Evolutionary conservation across 2,329 filamentous ascomycete genomes (phyloP).

Genomic region (Pezicula rhizophila): DNA sequence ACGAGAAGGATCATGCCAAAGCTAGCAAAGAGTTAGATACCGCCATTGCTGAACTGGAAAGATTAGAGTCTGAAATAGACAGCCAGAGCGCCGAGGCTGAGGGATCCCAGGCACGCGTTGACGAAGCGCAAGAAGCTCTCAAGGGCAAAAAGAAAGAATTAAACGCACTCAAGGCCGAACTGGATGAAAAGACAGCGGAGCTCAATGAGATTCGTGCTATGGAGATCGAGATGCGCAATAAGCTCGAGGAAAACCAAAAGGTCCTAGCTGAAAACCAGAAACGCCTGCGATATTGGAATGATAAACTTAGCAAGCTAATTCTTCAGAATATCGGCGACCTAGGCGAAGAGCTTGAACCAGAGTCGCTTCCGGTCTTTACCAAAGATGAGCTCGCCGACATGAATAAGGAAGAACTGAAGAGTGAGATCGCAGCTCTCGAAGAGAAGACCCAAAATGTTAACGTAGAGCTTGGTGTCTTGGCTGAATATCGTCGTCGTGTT

Average conservation of each 20-base stretch:
- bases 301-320: conserved; percentile 78
- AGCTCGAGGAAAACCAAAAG: conserved; percentile 94
- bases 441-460: conserved; percentile 77
- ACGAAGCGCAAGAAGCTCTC: conserved; percentile 76
- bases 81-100: conserved; percentile 72
- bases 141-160: conserved; percentile 76
- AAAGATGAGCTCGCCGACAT: conserved; percentile 62
- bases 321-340: conserved; percentile 77
- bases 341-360: conserved; percentile 44
- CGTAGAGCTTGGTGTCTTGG: conserved; percentile 82
- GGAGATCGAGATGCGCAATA: conserved; percentile 98
- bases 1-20: conserved; percentile 75
- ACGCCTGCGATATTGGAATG: conserved; percentile 77
- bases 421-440: conserved; percentile 59
- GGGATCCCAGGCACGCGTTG: conserved; percentile 64
- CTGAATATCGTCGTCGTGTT: conserved; percentile 80
- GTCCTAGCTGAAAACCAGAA: conserved; percentile 79
- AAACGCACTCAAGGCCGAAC: conserved; percentile 69
- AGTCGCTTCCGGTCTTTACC: conserved; percentile 72
- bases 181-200: conserved; percentile 80
- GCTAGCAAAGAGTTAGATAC: conserved; percentile 73
- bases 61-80: conserved; percentile 70
- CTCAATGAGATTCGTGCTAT: conserved; percentile 82
- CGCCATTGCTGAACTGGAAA: conserved; percentile 66
- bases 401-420: conserved; percentile 58